Conservation (phyloP, 768 basidiomycete genomes). For the Podaxis pistillaris region DNA sequence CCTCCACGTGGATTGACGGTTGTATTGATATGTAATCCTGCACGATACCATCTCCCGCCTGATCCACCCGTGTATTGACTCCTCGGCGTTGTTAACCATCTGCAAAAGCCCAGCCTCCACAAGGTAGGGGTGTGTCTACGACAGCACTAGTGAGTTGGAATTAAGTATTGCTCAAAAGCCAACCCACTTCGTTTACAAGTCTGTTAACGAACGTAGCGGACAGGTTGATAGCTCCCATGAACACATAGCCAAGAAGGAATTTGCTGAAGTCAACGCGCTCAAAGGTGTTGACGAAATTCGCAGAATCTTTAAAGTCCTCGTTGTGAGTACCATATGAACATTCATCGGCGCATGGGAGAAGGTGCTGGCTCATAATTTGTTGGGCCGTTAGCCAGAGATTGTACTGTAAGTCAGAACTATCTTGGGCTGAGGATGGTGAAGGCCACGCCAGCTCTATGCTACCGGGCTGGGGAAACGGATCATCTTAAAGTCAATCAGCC, state of each 20-base stretch:
- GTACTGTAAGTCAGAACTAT: background rate
- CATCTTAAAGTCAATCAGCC: background rate
- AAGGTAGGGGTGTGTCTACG: background rate
- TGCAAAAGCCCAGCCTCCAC: background rate
- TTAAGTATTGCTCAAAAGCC: background rate
- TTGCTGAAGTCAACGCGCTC: background rate
- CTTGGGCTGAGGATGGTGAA: background rate
- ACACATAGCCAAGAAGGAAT: background rate
- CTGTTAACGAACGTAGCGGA: background rate
- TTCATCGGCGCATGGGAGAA: background rate
- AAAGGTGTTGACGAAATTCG: background rate
- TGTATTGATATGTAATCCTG: background rate
- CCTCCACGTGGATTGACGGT: background rate
- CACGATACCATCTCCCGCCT: background rate
- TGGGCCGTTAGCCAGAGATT: background rate
- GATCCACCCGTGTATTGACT: background rate
- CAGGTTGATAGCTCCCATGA: background rate
- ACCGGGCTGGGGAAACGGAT: background rate
- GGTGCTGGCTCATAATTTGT: background rate
- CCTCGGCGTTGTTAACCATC: background rate
- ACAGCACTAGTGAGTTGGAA: background rate
- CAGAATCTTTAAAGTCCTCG: background rate
- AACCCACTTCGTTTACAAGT: background rate
- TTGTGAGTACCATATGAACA: background rate
- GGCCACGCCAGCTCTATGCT: background rate